These are phyloP conservation scores for Simplicillium sp. DNA, from an alignment of 2,329 filamentous ascomycete species.

Conservation along the genomic window DNA sequence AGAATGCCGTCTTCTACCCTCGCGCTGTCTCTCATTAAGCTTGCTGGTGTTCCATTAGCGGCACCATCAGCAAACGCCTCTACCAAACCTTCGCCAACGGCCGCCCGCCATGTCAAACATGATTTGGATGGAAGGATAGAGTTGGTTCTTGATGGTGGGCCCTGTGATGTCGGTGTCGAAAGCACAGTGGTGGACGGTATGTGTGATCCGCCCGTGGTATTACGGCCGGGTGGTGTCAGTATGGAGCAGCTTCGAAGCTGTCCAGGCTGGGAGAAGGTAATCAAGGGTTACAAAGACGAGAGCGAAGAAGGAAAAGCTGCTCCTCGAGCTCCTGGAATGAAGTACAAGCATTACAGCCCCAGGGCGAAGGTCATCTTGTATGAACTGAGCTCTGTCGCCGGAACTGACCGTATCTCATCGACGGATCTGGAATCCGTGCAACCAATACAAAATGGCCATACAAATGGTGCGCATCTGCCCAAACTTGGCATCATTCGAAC, in stretches of 20 bases:
- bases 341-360: constrained; percentile 96
- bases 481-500: constrained; percentile 48
- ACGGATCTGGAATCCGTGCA: constrained; percentile 22
- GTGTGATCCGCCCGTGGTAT: constrained; percentile 66
- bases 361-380: constrained; percentile 79
- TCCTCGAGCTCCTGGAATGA: constrained; percentile 92
- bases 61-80: constrained; percentile 92
- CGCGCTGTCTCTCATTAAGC: constrained; percentile 78
- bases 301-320: constrained; percentile 53
- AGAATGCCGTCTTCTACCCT: constrained; percentile 81
- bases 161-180: constrained; percentile 83
- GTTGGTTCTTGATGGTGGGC: constrained; percentile 80
- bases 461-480: constrained; percentile 9
- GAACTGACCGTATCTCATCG: constrained; percentile 23
- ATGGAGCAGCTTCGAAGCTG: constrained; percentile 68
- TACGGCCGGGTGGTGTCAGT: constrained; percentile 80
- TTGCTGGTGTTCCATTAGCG: constrained; percentile 70
- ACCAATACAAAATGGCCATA: constrained; percentile 13
- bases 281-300: constrained; percentile 70
- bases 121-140: constrained; percentile 77
- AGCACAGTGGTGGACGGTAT: constrained; percentile 94
- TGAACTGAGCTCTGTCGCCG: constrained; percentile 40
- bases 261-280: constrained; percentile 71
- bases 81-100: constrained; percentile 85
- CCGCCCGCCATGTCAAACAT: constrained; percentile 78